These are phyloP conservation scores for Hirsutella rhossiliensis DNA, from an alignment of 2,329 filamentous ascomycete genomes.

Conservation along the genomic window DNA sequence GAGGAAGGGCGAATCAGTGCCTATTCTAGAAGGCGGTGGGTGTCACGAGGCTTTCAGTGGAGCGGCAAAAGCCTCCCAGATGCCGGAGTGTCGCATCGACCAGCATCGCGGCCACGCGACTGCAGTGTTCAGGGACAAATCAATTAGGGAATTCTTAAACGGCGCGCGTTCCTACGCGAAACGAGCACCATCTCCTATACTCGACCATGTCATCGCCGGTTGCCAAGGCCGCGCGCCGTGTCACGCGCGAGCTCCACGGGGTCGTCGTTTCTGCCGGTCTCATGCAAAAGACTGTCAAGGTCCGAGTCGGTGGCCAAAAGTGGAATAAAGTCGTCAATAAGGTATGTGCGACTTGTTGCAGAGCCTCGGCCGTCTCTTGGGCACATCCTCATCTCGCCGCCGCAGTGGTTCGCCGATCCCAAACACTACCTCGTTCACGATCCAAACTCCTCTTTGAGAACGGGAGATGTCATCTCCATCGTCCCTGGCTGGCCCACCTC, in stretches of 20 bases:
- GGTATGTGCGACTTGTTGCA: constrained; percentile 30
- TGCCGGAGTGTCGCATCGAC: too few relatives aligned
- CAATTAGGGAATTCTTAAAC: too few relatives aligned
- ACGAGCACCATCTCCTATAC: neutral
- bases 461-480: constrained; percentile 66
- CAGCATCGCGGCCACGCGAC: too few relatives aligned
- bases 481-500: constrained; percentile 52
- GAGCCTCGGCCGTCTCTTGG: neutral
- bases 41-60: too few relatives aligned
- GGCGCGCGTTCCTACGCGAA: too few relatives aligned
- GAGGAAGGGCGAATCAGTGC: too few relatives aligned
- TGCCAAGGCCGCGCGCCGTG: constrained; percentile 28
- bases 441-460: constrained; percentile 58
- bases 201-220: constrained; percentile 26
- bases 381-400: neutral
- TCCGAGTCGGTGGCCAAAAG: constrained; percentile 56
- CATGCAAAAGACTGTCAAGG: constrained; percentile 71
- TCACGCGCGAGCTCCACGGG: constrained; percentile 44
- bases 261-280: constrained; percentile 68
- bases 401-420: constrained; percentile 45
- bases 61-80: too few relatives aligned
- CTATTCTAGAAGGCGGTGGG: too few relatives aligned
- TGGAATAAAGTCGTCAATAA: constrained; percentile 67
- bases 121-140: too few relatives aligned
- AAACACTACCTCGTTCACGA: constrained; percentile 65